These are phyloP conservation scores for Xylaria sp. DNA, from an alignment of 2,329 filamentous ascomycete genomes.

Conservation along the genomic window DNA sequence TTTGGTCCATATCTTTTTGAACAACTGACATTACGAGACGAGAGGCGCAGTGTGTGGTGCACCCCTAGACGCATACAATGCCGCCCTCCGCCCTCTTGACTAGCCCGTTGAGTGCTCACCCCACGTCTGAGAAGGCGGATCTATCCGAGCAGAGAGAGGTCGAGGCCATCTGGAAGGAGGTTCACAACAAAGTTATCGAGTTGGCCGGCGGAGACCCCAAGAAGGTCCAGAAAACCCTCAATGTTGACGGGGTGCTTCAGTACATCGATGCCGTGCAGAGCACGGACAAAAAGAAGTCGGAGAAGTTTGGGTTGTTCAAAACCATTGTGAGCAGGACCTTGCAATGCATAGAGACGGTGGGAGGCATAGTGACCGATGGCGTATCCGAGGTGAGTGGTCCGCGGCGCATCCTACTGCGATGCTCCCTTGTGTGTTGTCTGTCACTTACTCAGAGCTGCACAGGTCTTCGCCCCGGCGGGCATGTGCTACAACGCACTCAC, in stretches of 20 bases:
- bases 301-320: conserved; percentile 35
- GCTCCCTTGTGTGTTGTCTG: not conserved
- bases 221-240: conserved; percentile 31
- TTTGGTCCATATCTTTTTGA: not conserved
- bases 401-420: not conserved
- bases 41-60: not conserved
- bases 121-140: conserved; percentile 28
- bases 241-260: conserved; percentile 35
- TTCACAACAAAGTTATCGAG: conserved; percentile 38
- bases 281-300: conserved; percentile 33
- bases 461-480: conserved; percentile 40
- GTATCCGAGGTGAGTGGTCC: conserved; percentile 29
- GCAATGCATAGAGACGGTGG: conserved; percentile 40
- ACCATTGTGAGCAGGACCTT: conserved; percentile 34
- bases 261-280: conserved; percentile 35
- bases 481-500: conserved; percentile 42
- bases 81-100: conserved; percentile 27
- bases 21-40: not conserved
- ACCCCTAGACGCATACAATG: conserved; percentile 16
- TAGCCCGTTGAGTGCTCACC: conserved; percentile 24
- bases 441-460: not conserved
- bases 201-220: conserved; percentile 36
- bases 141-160: conserved; percentile 37
- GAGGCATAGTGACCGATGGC: conserved; percentile 38
- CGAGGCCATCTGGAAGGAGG: conserved; percentile 38